Base-by-base conservation (phyloP, 306 rosid species). In the Quercus agrifolia region DNA sequence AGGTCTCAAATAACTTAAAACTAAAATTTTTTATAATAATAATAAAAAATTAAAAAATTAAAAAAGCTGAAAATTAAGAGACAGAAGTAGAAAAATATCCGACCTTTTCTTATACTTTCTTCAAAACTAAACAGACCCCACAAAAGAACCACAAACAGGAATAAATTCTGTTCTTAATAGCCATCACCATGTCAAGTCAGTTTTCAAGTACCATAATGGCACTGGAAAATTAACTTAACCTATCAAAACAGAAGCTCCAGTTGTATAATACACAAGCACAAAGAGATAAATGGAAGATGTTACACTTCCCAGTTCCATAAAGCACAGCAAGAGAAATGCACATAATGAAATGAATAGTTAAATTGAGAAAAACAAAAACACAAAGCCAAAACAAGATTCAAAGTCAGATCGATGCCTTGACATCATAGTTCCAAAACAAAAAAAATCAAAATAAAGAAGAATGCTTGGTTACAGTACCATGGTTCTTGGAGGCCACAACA, bases 401-500 rank as follows among this genome's bases (percentile, higher is more conserved):
- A 20, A 58, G 64, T 23, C 30, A 19, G 64, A 58, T 57, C 9
- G 23, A n/a, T 58, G 28, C 64, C 1, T 58, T 10, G 17, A 58
- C 64, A 58, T 20, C 64, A 21, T 21, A 69, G 1, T 44, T 21
- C 13, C 66, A 71, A 44, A 83, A 21, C 33, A 13, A 14, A 70
- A 15, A 56, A 15, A 56, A 41, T 19, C 5, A 44, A 25, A 7
- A 49, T 28, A 73, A 8, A 31, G 12, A 18, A 78, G 33, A 62
- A 56, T 27, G 8, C 51, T 5, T 4, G 38, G 33, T 69, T 49
- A 52, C 20, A 58, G 70, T 91, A 94, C 97, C 98, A 77, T 91
- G 97, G 70, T 74, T 56, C 80, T 86, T 92, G 79, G 97, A 87
- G 92, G 76, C 81, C 83, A 91, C 98, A 83, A 78, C 85, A 85